Base-by-base conservation (phyloP, 306 rosid genomes). In the Cucurbita ficifolia region DNA sequence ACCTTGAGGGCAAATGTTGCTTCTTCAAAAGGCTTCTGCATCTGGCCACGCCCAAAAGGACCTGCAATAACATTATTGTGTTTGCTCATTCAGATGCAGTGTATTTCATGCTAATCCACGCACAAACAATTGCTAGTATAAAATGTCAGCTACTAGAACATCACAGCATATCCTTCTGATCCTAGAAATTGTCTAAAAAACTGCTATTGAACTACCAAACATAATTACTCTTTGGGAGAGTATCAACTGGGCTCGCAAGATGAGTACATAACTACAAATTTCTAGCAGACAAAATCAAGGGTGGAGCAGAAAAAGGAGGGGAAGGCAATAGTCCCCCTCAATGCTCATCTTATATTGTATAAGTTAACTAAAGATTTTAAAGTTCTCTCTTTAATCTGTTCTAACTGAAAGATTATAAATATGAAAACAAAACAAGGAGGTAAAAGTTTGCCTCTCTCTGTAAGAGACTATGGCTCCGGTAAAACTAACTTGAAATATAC, bases 1-100 rank as follows among this genome's bases (percentile, higher is more conserved):
- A 93, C 86, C 82, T 90, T 83, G 65, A 93, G 96, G 36, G 77
- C 87, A 82, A 6, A 87, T 60, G 97, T 79, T 56, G 94, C 92
- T 65, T 94, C 96, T 80, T 94, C 99, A 62, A 94, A 94, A 46
- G 99, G 92, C 82, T 91, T 94, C 87, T 94, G 96, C 99, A 94
- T 94, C 86, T 91, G 99, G 59, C 96, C 97, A 52, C 95, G 96
- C 60, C 96, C 97, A 67, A 94, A 94, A 77, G 91, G 81, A 77
- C 97, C 99, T 94, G 88, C 78, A 81, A 7, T 75, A 53, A 72
- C 79, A 33, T 39, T 29, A 4, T 39, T 67, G 73, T 67, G 73
- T 43, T 67, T 10, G 18, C 19, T 40, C 29, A 13, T 21, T 68
- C 48, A 68, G 21, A 68, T 7, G 8, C 39, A 0, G 46, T 14